These are phyloP conservation scores for Hyaloscypha finlandica DNA, from an alignment of 495 filamentous ascomycete species.

Conservation along the genomic window DNA sequence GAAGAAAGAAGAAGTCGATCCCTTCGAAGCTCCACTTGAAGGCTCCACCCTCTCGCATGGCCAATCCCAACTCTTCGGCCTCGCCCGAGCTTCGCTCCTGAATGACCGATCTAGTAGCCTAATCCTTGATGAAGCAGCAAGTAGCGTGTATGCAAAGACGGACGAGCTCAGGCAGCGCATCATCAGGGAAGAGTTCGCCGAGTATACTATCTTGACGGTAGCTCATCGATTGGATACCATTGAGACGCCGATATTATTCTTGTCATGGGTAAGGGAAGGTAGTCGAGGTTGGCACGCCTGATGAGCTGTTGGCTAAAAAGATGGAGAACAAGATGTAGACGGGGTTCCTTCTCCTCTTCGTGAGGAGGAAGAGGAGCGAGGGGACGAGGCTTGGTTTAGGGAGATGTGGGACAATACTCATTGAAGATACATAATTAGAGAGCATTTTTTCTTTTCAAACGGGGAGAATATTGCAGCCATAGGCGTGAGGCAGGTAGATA, in stretches of 20 bases:
- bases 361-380: background rate
- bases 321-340: background rate
- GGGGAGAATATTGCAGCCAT: too few species aligned
- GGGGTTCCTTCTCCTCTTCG: too few species aligned
- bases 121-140: conserved; percentile 39
- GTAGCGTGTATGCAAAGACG: conserved; percentile 52
- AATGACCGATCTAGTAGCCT: conserved; percentile 22
- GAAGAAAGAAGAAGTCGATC: conserved; percentile 2
- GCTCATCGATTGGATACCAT: conserved; percentile 62
- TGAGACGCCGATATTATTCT: conserved; percentile 87
- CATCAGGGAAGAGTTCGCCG: conserved; percentile 55
- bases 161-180: conserved; percentile 59
- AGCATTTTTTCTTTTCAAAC: background rate
- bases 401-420: conserved; percentile 12
- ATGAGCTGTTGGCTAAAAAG: conserved; percentile 55
- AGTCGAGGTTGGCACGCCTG: conserved; percentile 71
- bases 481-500: too few species aligned
- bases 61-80: conserved; percentile 61
- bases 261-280: conserved; percentile 74
- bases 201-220: conserved; percentile 58
- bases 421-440: background rate
- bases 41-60: conserved; percentile 57
- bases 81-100: conserved; percentile 9
- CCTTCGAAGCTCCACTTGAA: background rate
- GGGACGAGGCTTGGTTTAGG: conserved; percentile 10